These are phyloP conservation scores for Ustilago trichophora DNA, from an alignment of 1,284 basidiomycete genomes.

Conservation along the genomic window DNA sequence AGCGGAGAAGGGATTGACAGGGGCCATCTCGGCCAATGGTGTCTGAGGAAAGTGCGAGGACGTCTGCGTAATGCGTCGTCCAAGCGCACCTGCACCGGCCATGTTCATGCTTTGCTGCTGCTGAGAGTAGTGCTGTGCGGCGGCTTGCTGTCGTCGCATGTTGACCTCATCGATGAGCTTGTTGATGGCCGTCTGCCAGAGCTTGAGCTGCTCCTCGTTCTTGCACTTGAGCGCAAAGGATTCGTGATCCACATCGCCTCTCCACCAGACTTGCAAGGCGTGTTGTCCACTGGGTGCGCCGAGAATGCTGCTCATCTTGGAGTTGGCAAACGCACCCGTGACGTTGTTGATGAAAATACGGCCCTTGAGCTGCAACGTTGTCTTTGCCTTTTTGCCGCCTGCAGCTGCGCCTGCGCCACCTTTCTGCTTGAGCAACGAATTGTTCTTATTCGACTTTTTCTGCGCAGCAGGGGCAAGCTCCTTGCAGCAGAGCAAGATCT, in stretches of 20 bases:
- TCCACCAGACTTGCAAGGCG: conserved; percentile 85
- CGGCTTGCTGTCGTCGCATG: conserved; percentile 49
- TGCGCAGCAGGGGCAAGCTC: conserved; percentile 71
- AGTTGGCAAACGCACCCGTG: conserved; percentile 73
- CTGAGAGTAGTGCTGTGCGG: conserved; percentile 39
- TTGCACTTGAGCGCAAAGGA: conserved; percentile 93
- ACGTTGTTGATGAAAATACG: conserved; percentile 98
- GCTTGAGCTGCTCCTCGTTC: conserved; percentile 88
- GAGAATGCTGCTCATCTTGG: conserved; percentile 63
- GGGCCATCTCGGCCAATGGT: conserved; percentile 50
- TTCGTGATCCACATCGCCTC: conserved; percentile 86
- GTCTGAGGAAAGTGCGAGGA: conserved; percentile 58
- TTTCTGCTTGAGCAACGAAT: conserved; percentile 55
- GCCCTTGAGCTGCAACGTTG: conserved; percentile 87
- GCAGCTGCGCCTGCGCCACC: conserved; percentile 10
- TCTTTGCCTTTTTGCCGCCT: conserved; percentile 69
- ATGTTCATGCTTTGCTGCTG: conserved; percentile 50
- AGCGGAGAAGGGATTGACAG: conserved; percentile 44
- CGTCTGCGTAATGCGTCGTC: conserved; percentile 46
- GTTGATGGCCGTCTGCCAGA: conserved; percentile 90
- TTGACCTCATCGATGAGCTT: conserved; percentile 77
- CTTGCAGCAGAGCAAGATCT: conserved; percentile 98
- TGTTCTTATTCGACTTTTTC: conserved; percentile 67
- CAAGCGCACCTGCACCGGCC: conserved; percentile 52
- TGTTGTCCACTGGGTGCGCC: conserved; percentile 60